Evolutionary conservation across 2,329 filamentous ascomycete species (phyloP).

Genomic region (Magnaporthiopsis rhizophila): DNA sequence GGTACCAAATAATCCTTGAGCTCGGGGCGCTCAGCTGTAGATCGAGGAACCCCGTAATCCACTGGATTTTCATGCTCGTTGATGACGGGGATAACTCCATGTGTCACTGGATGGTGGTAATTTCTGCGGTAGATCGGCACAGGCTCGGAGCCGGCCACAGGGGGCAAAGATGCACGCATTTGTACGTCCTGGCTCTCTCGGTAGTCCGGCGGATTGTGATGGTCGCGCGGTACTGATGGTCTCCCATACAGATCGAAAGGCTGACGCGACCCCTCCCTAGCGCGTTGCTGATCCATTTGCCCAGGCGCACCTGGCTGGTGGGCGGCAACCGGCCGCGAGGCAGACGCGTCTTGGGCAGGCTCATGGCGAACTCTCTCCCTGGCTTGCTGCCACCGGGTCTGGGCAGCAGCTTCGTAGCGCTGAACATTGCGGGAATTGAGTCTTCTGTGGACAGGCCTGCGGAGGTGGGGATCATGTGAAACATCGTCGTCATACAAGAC

Average conservation of each 20-base stretch:
- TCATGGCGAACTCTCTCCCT: constrained; percentile 5
- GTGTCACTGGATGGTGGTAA: neutral
- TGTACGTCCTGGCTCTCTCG: neutral
- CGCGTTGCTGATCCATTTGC: neutral
- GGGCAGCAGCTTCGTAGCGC: constrained; percentile 7
- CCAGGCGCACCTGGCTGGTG: neutral
- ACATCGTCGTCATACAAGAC: neutral
- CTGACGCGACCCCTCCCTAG: neutral
- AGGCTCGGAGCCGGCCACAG: neutral
- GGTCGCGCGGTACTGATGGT: neutral
- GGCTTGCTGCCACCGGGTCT: constrained; percentile 7
- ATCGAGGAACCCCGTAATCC: neutral
- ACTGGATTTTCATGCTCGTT: neutral
- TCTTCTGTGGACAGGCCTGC: constrained; percentile 1
- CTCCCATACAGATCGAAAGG: neutral
- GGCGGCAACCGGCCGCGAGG: neutral
- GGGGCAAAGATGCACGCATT: neutral
- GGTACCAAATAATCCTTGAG: constrained; percentile 36
- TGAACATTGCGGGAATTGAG: constrained; percentile 3
- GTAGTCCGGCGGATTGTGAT: neutral
- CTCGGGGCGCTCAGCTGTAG: constrained; percentile 12
- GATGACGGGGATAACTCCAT: neutral
- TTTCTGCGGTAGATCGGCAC: neutral
- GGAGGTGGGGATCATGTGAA: neutral
- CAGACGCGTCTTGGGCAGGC: neutral